These are phyloP conservation scores for Neocallimastix lanati DNA, from an alignment of 192 early-diverging fungal genomes.

Conservation along the genomic window DNA sequence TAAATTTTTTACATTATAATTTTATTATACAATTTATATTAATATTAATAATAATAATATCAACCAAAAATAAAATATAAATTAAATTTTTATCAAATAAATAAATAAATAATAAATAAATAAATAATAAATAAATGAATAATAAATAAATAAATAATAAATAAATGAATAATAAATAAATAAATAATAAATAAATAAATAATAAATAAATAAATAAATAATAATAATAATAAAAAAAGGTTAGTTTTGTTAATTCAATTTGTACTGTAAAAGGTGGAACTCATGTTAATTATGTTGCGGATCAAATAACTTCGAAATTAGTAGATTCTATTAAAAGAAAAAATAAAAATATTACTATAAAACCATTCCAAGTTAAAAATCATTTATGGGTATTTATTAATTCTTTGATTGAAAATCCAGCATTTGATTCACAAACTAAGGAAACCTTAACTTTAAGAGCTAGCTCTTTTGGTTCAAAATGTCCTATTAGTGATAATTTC, in stretches of 20 bases:
- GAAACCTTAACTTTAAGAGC: slow-evolving; percentile 72
- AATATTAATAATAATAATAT: too few species aligned
- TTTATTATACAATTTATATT: too few species aligned
- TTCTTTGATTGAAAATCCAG: slow-evolving; percentile 72
- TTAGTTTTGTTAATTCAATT: slow-evolving; percentile 93
- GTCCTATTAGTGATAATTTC: slow-evolving; percentile 54
- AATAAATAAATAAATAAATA: too few species aligned
- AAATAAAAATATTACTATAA: slow-evolving; percentile 38
- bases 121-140: too few species aligned
- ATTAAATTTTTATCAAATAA: too few species aligned
- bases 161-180: too few species aligned
- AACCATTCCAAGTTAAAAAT: slow-evolving; percentile 67
- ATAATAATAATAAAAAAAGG: too few species aligned
- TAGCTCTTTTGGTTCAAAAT: slow-evolving; percentile 65
- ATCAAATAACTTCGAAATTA: slow-evolving; percentile 58
- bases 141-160: too few species aligned
- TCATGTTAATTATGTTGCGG: slow-evolving; percentile 63
- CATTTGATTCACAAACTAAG: slow-evolving; percentile 96
- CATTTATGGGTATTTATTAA: slow-evolving; percentile 93
- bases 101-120: too few species aligned
- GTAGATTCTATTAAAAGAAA: slow-evolving; percentile 52
- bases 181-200: too few species aligned
- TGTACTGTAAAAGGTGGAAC: slow-evolving; percentile 86
- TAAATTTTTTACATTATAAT: too few species aligned
- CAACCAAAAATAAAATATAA: too few species aligned